phyloP scores from a whole-genome alignment of 495 filamentous ascomycete genomes.

The Tuber brumale region DNA sequence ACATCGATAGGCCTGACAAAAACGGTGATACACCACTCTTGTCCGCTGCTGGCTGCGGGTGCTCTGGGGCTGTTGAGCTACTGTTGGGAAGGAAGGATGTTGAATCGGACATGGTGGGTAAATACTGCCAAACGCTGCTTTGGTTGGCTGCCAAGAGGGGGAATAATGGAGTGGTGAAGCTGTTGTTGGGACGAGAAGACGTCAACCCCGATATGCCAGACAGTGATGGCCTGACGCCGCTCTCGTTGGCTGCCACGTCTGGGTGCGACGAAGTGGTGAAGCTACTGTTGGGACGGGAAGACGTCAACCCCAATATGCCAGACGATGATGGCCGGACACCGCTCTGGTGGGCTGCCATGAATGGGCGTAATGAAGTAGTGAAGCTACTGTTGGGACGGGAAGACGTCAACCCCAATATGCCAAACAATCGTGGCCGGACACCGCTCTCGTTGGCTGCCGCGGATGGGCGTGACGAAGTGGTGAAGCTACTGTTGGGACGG shows the following conservation, averaged over 20 bases:
- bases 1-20: too few species aligned
- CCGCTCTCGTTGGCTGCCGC: background rate
- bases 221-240: background rate
- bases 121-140: too few species aligned
- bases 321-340: rapidly evolving
- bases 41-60: too few species aligned
- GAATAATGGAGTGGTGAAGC: too few species aligned
- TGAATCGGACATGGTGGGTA: too few species aligned
- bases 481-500: background rate
- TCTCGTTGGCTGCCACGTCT: background rate
- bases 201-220: background rate
- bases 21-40: too few species aligned
- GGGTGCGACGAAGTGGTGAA: background rate
- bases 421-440: background rate
- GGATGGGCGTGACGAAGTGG: background rate
- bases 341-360: background rate
- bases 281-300: background rate
- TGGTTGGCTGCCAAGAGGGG: too few species aligned
- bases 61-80: too few species aligned
- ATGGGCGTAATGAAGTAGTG: background rate
- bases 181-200: too few species aligned
- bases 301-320: background rate
- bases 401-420: background rate
- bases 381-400: background rate
- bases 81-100: too few species aligned